phyloP scores from a whole-genome alignment of 23 red algal genomes.

The Chondrus crispus region DNA sequence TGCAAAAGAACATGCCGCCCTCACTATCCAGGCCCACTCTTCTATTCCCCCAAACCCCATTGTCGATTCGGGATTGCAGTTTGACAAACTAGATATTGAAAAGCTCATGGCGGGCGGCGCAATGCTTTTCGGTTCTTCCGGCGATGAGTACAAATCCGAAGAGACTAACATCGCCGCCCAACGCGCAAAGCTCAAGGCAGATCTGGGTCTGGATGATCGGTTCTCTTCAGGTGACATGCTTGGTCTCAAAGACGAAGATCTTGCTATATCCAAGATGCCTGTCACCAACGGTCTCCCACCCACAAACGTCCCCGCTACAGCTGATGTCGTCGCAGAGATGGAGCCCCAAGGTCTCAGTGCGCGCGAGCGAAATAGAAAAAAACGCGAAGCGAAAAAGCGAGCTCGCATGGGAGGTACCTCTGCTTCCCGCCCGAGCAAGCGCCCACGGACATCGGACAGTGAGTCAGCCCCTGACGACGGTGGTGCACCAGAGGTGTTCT shows the following conservation, averaged over 20 bases:
- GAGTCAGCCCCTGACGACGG: not conserved
- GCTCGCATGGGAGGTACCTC: conserved; percentile 1
- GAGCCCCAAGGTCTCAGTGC: conserved; percentile 34
- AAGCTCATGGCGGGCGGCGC: conserved; percentile 63
- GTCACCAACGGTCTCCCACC: not conserved
- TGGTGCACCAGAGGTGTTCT: conserved; percentile 25
- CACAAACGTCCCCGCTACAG: conserved; percentile 15
- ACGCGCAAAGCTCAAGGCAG: conserved; percentile 56
- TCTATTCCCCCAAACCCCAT: not conserved
- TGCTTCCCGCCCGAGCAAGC: not conserved
- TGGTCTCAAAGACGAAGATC: conserved; percentile 61
- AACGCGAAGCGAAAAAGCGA: conserved; percentile 59
- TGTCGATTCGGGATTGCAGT: conserved; percentile 37
- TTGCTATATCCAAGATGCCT: not conserved
- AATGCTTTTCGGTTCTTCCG: conserved; percentile 82
- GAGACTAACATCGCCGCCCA: conserved; percentile 67
- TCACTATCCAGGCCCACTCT: not conserved
- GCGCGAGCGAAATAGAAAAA: conserved; percentile 64
- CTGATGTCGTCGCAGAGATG: conserved; percentile 61
- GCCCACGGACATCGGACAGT: not conserved
- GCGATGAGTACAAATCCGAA: conserved; percentile 70
- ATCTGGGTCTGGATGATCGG: conserved; percentile 69
- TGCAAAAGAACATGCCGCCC: not conserved
- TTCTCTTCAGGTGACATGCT: conserved; percentile 45
- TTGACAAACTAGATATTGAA: conserved; percentile 62